A percentile compares a stretch with the other conserved stretches of the same genome.
phyloP scores from a whole-genome alignment of 208 protist species.

The Crithidia thermophila region DNA sequence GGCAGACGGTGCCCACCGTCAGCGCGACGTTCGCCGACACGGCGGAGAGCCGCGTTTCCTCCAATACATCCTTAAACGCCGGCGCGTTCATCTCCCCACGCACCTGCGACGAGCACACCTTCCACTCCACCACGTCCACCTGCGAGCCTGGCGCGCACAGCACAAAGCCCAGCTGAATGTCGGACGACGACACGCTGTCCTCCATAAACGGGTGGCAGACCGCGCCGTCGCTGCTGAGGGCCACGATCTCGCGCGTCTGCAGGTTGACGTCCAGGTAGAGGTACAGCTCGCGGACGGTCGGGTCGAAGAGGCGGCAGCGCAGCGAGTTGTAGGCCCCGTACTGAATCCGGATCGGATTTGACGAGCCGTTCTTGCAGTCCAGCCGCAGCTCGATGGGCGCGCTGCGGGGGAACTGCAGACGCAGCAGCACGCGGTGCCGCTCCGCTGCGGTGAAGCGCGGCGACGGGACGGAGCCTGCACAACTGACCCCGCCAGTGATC shows the following conservation, averaged over 20 bases:
- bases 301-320: constrained; percentile 29
- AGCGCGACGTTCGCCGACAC: constrained; percentile 36
- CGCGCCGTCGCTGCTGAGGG: constrained; percentile 45
- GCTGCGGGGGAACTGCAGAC: constrained; percentile 38
- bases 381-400: constrained; percentile 46
- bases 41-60: constrained; percentile 7
- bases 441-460: constrained; percentile 47
- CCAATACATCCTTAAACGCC: constrained; percentile 19
- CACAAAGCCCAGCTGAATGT: constrained; percentile 48
- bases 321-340: constrained; percentile 30
- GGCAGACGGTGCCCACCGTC: constrained; percentile 35
- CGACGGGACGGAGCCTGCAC: constrained; percentile 21
- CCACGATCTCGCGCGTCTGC: constrained; percentile 39
- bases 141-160: constrained; percentile 40
- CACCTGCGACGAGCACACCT: constrained; percentile 26
- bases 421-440: constrained; percentile 59
- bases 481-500: constrained; percentile 23
- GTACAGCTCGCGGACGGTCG: constrained; percentile 35
- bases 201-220: constrained; percentile 45
- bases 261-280: constrained; percentile 44
- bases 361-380: constrained; percentile 35
- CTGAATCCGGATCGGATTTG: constrained; percentile 24
- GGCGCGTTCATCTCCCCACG: constrained; percentile 29
- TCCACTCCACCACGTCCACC: constrained; percentile 53
- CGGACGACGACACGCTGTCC: constrained; percentile 23